These are phyloP conservation scores for Podospora fimiseda DNA, from an alignment of 495 filamentous ascomycete species.

Conservation along the genomic window DNA sequence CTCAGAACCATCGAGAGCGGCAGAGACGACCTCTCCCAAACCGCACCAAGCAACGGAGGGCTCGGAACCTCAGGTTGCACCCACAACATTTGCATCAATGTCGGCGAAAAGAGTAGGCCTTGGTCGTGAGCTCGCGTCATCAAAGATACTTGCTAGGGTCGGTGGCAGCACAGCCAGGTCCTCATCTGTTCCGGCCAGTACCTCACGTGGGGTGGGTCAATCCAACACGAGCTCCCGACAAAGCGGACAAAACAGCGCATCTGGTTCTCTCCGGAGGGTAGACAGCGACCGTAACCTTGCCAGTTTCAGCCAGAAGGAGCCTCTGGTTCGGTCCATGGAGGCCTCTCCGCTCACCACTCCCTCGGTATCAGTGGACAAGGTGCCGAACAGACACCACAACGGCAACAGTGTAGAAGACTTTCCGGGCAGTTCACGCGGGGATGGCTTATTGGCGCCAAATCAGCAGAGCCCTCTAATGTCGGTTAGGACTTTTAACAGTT, in stretches of 20 bases:
- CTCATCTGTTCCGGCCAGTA: neutral
- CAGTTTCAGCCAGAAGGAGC: neutral
- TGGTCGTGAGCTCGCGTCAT: neutral
- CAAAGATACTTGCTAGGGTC: neutral
- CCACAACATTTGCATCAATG: neutral
- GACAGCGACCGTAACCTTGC: conserved; percentile 17
- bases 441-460: neutral
- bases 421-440: neutral
- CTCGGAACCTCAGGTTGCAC: neutral
- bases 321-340: no score
- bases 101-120: neutral
- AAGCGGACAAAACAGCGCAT: neutral
- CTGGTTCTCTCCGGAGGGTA: conserved; percentile 9
- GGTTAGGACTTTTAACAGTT: conserved; percentile 15
- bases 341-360: neutral
- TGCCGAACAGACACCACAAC: neutral
- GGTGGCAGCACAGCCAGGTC: neutral
- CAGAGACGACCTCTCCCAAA: no score
- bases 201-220: neutral
- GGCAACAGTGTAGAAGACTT: neutral
- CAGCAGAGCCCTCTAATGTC: conserved; percentile 1
- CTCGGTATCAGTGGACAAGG: neutral
- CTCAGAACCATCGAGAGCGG: no score
- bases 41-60: neutral
- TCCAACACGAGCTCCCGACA: neutral